phyloP scores from a whole-genome alignment of 2,329 filamentous ascomycete species.

The Beauveria varroae region DNA sequence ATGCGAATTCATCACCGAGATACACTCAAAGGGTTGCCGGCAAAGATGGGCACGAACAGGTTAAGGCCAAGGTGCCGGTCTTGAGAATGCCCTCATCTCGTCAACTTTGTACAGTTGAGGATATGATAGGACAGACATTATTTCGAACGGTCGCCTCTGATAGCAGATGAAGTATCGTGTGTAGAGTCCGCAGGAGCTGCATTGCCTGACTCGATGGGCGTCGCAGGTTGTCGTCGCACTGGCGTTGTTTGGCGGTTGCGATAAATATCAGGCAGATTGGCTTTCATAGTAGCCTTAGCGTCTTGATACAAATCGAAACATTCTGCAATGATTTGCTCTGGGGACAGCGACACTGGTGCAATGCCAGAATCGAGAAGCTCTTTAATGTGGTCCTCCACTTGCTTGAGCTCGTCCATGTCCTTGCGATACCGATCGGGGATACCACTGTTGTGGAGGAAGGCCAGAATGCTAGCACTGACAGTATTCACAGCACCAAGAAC shows the following conservation, averaged over 20 bases:
- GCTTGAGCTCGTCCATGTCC: conserved; percentile 41
- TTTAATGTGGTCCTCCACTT: conserved; percentile 43
- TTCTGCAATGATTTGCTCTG: conserved; percentile 39
- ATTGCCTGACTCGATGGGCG: background rate
- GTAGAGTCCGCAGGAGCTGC: background rate
- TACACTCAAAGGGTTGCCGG: background rate
- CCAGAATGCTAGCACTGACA: conserved; percentile 40
- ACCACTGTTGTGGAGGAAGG: conserved; percentile 46
- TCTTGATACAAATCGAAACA: conserved; percentile 39
- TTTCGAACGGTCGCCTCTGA: background rate
- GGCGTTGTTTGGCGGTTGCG: conserved; percentile 14
- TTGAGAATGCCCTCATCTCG: background rate
- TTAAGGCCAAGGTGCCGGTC: background rate
- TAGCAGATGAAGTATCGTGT: background rate
- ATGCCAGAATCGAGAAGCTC: conserved; percentile 41
- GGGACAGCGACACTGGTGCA: conserved; percentile 31
- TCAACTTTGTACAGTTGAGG: background rate
- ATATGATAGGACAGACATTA: background rate
- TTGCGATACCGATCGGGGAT: conserved; percentile 44
- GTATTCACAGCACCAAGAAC: conserved; percentile 44
- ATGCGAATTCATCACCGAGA: background rate
- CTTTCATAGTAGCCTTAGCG: conserved; percentile 39
- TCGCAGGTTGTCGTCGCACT: conserved; percentile 6
- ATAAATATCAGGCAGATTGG: conserved; percentile 39
- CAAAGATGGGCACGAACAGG: background rate